A percentile compares a stretch with the other conserved stretches of the same genome.
Conservation (phyloP, 176 grass and related monocot genomes). For the Aegilops longissima region DNA sequence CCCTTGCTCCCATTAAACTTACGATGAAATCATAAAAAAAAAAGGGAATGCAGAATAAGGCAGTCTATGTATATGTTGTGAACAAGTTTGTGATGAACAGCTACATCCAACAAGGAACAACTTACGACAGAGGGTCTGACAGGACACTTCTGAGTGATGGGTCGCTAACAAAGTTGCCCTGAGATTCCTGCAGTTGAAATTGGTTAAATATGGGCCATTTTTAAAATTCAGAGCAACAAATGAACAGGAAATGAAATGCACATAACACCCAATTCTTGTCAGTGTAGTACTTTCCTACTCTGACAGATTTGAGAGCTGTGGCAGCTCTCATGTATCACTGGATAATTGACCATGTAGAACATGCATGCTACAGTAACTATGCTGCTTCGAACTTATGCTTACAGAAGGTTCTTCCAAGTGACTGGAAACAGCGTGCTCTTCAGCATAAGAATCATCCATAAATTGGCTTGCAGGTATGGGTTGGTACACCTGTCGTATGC, state of each 20-base stretch:
- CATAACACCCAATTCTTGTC: neutral
- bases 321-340: neutral
- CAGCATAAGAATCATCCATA: constrained; percentile 58
- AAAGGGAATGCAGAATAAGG: neutral
- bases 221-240: neutral
- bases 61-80: neutral
- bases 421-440: constrained; percentile 53
- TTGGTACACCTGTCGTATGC: constrained; percentile 58
- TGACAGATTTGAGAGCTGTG: neutral
- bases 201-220: constrained; percentile 12
- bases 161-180: constrained; percentile 49
- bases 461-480: constrained; percentile 67
- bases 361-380: constrained; percentile 1
- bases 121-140: constrained; percentile 85
- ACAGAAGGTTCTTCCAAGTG: constrained; percentile 55
- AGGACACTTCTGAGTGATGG: constrained; percentile 80
- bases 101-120: constrained; percentile 19
- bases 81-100: neutral
- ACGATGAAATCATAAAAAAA: neutral
- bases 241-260: neutral
- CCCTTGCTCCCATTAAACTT: neutral
- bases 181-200: constrained; percentile 52
- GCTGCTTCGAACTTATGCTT: constrained; percentile 38
- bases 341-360: neutral
- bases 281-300: neutral